Evolutionary conservation across 2,329 filamentous ascomycete species (phyloP), one percentile per base, ranked within the genome.

Genomic region (Grosmannia penicillata): DNA sequence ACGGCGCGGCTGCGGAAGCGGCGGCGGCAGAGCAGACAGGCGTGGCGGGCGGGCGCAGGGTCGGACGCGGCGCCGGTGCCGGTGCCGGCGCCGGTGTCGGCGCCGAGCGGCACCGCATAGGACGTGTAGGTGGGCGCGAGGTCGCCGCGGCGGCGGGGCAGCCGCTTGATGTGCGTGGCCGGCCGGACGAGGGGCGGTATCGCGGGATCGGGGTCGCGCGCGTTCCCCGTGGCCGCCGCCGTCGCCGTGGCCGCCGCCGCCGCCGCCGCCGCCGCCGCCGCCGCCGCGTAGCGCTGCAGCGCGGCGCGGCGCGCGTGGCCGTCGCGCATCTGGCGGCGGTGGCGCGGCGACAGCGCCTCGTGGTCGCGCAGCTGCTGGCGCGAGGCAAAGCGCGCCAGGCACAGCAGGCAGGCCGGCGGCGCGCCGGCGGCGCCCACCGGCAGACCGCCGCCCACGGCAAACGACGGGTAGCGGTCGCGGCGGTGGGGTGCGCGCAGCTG

Each of bases 321-420:
- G 35, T 48, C 47, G 19, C 42, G 47, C 39, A 48, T 29, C 24
- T 31, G 36, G 27, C 33, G 36, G 15, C 49, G 42, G 40, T 56
- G 50, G 22, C 40, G 43, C 8, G 43, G 31, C 19, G 47, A 49
- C 27, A 49, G 45, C 8, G 52, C 45, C 25, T 52, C 52, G 33
- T 46, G 47, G 25, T 51, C 46, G 19, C 47, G 43, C 27, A 55
- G 49, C 25, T 44, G 37, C 37, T 51, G 63, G 7, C 63, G 56
- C 1, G 61, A 61, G 38, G 70, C 69, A 47, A 78, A 75, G 45
- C 70, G 62, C 21, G 69, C 65, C 49, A 68, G 65, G 50, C 75
- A 79, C n/a, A 78, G 59, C 37, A 76, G 68, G 49, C 75, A 79
- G 4, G 36, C 43, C 18, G 36, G 36, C 23, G 36, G 30, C 13